These are phyloP conservation scores for Eucalyptus marginata DNA, from an alignment of 345 rosid genomes.

Conservation along the genomic window DNA sequence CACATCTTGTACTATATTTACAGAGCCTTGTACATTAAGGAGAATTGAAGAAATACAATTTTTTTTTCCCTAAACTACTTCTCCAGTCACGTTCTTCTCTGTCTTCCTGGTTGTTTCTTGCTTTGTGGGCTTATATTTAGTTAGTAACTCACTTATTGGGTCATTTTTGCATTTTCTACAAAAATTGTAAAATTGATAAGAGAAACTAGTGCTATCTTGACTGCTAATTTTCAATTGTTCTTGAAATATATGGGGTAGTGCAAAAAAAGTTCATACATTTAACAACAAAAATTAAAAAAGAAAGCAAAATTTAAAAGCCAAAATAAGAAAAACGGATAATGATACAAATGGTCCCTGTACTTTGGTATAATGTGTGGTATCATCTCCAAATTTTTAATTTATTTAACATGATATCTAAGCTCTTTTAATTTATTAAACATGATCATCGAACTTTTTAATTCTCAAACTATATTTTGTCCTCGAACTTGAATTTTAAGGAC, in stretches of 20 bases:
- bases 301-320: background rate
- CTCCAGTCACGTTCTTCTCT: too few species aligned
- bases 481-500: too few species aligned
- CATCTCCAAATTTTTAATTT: too few species aligned
- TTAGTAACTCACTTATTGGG: background rate
- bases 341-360: background rate
- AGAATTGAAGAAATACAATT: too few species aligned
- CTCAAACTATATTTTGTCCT: too few species aligned
- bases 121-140: background rate
- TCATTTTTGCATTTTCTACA: background rate
- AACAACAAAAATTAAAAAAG: background rate
- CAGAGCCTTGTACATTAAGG: too few species aligned
- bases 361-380: rapidly evolving
- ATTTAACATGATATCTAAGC: too few species aligned
- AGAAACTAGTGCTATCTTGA: background rate
- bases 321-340: background rate
- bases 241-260: background rate
- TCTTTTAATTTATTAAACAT: too few species aligned
- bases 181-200: background rate
- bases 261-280: background rate
- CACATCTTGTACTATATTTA: too few species aligned
- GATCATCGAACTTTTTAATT: rapidly evolving
- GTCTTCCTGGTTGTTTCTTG: background rate
- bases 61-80: too few species aligned
- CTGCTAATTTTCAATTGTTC: background rate